phyloP scores from a whole-genome alignment of 768 basidiomycete species.

The Boletus rex-veris region DNA sequence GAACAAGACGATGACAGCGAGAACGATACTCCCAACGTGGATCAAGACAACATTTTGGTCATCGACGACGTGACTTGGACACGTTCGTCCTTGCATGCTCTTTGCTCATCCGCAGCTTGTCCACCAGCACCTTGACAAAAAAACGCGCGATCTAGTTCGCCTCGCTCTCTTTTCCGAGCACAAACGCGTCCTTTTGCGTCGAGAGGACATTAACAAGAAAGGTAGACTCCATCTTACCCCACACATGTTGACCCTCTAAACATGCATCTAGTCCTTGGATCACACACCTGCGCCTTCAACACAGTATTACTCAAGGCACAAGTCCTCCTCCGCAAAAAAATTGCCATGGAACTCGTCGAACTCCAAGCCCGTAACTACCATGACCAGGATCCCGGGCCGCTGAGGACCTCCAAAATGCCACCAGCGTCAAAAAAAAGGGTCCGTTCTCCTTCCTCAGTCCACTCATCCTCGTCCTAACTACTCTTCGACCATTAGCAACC shows the following conservation, averaged over 20 bases:
- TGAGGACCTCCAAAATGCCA: constrained; percentile 48
- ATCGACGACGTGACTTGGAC: constrained; percentile 25
- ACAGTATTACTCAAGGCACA: constrained; percentile 64
- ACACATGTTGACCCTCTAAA: not conserved
- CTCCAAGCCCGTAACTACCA: constrained; percentile 57
- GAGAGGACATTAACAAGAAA: constrained; percentile 88
- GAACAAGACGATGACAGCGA: constrained; percentile 38
- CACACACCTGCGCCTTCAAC: constrained; percentile 57
- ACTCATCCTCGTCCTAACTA: not conserved
- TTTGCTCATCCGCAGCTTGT: not conserved
- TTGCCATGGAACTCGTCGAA: constrained; percentile 85
- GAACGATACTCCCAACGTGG: constrained; percentile 22
- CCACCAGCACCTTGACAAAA: constrained; percentile 58
- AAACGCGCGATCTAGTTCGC: constrained; percentile 70
- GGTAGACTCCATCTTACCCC: constrained; percentile 31
- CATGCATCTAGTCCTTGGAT: constrained; percentile 41
- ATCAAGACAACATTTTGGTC: constrained; percentile 27
- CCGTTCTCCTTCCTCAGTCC: not conserved
- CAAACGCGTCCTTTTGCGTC: constrained; percentile 57
- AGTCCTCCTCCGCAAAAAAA: constrained; percentile 53
- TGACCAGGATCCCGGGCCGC: constrained; percentile 32
- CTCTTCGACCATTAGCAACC: constrained; percentile 30
- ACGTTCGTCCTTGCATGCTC: not conserved
- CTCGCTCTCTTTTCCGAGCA: constrained; percentile 82
- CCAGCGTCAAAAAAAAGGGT: constrained; percentile 70